These are phyloP conservation scores for Cystobasidiaceae sp. DNA, from an alignment of 1,284 basidiomycete genomes.

Conservation along the genomic window DNA sequence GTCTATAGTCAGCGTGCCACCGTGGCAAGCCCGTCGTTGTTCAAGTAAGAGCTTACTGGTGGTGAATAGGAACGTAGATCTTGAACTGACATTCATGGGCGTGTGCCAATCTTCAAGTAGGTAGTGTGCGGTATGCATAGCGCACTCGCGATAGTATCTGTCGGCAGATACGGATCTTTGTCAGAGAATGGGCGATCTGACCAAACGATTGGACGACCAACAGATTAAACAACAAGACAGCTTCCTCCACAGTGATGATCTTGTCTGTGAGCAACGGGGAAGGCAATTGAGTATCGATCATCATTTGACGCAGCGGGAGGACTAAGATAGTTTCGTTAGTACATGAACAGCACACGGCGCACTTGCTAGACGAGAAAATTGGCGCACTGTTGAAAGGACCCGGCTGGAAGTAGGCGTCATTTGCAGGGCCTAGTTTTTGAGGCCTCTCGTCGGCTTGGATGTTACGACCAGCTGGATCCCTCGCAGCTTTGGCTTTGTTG, in stretches of 20 bases:
- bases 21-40: not conserved
- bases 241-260: conserved; percentile 48
- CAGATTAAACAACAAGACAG: conserved; percentile 38
- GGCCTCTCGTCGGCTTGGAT: not conserved
- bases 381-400: conserved; percentile 52
- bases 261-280: conserved; percentile 48
- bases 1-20: not conserved
- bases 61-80: conserved; percentile 86
- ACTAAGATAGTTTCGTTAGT: conserved; percentile 48
- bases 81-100: conserved; percentile 80
- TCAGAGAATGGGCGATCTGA: not conserved
- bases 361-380: not conserved
- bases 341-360: not conserved
- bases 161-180: no score
- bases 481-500: not conserved
- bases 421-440: conserved; percentile 31
- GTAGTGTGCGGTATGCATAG: conserved; percentile 46
- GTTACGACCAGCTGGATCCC: not conserved
- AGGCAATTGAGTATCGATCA: conserved; percentile 65
- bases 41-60: conserved; percentile 61
- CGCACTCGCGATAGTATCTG: conserved; percentile 35
- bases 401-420: conserved; percentile 74
- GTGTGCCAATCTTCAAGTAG: conserved; percentile 84
- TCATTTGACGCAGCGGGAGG: conserved; percentile 72
- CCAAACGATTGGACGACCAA: not conserved